Evolutionary conservation across 768 basidiomycete species (phyloP).

Genomic region (Russula sp.): DNA sequence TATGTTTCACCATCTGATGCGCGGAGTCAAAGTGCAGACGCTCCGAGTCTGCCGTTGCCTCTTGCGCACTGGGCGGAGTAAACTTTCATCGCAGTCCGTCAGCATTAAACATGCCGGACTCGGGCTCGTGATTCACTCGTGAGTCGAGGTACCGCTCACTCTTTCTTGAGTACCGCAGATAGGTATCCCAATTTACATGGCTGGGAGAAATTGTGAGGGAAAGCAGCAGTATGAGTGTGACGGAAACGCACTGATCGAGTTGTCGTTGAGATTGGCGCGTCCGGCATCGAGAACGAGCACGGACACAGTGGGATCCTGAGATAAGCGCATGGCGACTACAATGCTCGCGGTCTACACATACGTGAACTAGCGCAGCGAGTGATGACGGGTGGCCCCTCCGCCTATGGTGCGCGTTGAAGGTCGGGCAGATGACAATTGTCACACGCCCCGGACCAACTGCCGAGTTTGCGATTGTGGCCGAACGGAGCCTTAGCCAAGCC

Average conservation of each 20-base stretch:
- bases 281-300: conserved; percentile 30
- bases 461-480: too few species aligned
- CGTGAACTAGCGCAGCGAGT: too few species aligned
- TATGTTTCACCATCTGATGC: conserved; percentile 2
- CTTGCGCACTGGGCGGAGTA: conserved; percentile 4
- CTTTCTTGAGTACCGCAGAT: conserved; percentile 23
- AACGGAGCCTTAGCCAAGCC: too few species aligned
- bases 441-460: too few species aligned
- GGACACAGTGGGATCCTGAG: conserved; percentile 16
- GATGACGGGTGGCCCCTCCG: conserved; percentile 1
- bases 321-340: too few species aligned
- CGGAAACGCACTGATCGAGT: conserved; percentile 13
- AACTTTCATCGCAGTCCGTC: not conserved
- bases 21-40: conserved; percentile 6
- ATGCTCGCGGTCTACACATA: too few species aligned
- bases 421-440: too few species aligned
- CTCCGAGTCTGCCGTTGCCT: conserved; percentile 5
- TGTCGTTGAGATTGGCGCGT: conserved; percentile 19
- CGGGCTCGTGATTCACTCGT: too few species aligned
- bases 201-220: not conserved
- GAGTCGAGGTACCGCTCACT: conserved; percentile 12
- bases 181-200: conserved; percentile 26
- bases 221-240: not conserved
- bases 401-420: not conserved
- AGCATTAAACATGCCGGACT: not conserved